Evolutionary conservation across 345 rosid species (phyloP).

Genomic region (Hevea brasiliensis): DNA sequence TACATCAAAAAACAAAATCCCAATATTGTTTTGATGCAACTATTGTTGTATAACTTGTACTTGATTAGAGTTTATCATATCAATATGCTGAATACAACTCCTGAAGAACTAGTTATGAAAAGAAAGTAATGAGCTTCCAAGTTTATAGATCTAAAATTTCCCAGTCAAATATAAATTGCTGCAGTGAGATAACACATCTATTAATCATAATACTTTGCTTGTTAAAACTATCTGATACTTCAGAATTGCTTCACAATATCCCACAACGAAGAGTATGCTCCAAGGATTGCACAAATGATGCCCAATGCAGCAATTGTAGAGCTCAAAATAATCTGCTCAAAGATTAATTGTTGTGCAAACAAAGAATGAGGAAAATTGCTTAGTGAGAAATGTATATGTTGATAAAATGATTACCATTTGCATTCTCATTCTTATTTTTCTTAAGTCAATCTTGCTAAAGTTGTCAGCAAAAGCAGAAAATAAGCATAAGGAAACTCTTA

Average conservation of each 20-base stretch:
- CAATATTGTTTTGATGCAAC: not conserved
- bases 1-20: not conserved
- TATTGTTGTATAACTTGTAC: not conserved
- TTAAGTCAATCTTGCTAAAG: not conserved
- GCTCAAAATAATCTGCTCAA: conserved; percentile 54
- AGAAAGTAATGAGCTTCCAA: not conserved
- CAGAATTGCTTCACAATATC: conserved; percentile 40
- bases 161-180: not conserved
- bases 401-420: not conserved
- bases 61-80: too few relatives aligned
- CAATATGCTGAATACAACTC: not conserved
- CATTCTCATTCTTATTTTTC: not conserved
- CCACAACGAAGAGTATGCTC: conserved; percentile 60
- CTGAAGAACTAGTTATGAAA: not conserved
- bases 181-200: not conserved
- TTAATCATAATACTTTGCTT: not conserved
- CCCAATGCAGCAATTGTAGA: conserved; percentile 43
- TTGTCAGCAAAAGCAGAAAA: not conserved
- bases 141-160: not conserved
- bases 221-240: not conserved
- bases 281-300: conserved; percentile 50
- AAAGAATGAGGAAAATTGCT: not conserved
- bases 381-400: too few relatives aligned
- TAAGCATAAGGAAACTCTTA: too few relatives aligned
- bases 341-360: not conserved